Percentiles rank a stretch among this genome's conserved stretches.
These are phyloP conservation scores for Amoeboaphelidium protococcarum DNA, from an alignment of 371 early-diverging fungal species.

Conservation along the genomic window DNA sequence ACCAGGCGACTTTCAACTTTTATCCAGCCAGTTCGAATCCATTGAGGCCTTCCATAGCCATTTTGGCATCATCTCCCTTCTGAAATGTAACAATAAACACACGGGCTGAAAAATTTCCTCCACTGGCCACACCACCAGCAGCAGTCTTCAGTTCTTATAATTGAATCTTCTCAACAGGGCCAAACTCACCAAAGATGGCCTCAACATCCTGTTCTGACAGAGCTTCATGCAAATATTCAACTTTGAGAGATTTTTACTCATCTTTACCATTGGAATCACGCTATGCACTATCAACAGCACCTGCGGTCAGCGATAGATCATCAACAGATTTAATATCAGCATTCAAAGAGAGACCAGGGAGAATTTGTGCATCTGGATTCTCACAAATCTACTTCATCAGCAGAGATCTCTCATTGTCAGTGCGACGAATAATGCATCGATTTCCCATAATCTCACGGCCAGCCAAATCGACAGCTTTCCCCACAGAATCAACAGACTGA, in stretches of 20 bases:
- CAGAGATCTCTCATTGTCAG: constrained; percentile 82
- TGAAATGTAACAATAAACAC: constrained; percentile 22
- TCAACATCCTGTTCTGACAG: constrained; percentile 57
- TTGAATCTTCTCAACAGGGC: constrained; percentile 23
- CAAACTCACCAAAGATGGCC: constrained; percentile 61
- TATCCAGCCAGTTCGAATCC: constrained; percentile 52
- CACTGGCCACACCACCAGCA: neutral
- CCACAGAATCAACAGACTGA: constrained; percentile 54
- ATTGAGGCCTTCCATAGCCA: constrained; percentile 59
- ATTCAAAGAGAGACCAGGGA: no score
- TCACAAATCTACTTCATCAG: no score
- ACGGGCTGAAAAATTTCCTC: neutral
- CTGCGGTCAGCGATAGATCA: no score
- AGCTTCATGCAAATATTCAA: constrained; percentile 49
- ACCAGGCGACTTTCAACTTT: constrained; percentile 6
- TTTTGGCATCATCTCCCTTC: constrained; percentile 41
- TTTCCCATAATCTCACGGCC: constrained; percentile 76
- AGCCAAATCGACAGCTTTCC: constrained; percentile 50
- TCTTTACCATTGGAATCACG: neutral
- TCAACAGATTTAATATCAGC: no score
- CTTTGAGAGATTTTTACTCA: constrained; percentile 27
- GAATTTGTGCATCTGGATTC: no score
- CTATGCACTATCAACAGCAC: no score
- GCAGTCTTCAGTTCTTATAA: neutral
- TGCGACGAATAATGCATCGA: constrained; percentile 66